phyloP scores from a whole-genome alignment of 208 protist genomes.

The Trypanosoma avium region DNA sequence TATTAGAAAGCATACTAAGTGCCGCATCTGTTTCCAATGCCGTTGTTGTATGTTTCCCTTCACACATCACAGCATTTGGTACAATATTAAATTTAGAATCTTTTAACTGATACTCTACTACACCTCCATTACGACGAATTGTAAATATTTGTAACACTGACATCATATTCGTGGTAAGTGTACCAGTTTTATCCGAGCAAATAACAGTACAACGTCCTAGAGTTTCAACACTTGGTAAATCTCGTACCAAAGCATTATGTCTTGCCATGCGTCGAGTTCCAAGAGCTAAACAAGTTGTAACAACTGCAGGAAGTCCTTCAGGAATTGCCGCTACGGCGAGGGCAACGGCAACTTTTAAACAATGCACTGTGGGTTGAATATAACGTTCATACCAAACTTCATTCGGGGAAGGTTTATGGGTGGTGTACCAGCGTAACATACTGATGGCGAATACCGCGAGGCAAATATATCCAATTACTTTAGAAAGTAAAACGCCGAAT shows the following conservation, averaged over 20 bases:
- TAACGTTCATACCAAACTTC: constrained; percentile 63
- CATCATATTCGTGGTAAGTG: constrained; percentile 99
- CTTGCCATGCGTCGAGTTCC: constrained; percentile 95
- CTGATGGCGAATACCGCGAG: constrained; percentile 92
- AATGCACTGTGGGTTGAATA: constrained; percentile 72
- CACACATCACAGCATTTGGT: constrained; percentile 29
- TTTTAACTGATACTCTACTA: constrained; percentile 44
- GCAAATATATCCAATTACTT: constrained; percentile 89
- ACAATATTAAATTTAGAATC: constrained; percentile 61
- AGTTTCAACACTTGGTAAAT: constrained; percentile 97
- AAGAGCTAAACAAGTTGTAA: constrained; percentile 96
- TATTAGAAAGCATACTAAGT: constrained; percentile 52
- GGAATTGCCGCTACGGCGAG: constrained; percentile 98
- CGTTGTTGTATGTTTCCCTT: constrained; percentile 3
- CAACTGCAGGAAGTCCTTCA: constrained; percentile 96
- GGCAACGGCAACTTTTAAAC: constrained; percentile 96
- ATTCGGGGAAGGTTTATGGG: constrained; percentile 58
- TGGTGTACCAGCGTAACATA: constrained; percentile 77
- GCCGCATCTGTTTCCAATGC: constrained; percentile 42
- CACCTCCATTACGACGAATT: constrained; percentile 4
- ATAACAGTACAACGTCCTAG: constrained; percentile 97
- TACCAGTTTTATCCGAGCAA: constrained; percentile 99
- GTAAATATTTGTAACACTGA: constrained; percentile 80
- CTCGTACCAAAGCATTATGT: constrained; percentile 94
- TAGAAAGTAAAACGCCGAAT: constrained; percentile 93